Evolutionary conservation across 768 basidiomycete genomes (phyloP), one percentile per base, ranked within the genome.

Genomic region (Wakefieldia striispora): DNA sequence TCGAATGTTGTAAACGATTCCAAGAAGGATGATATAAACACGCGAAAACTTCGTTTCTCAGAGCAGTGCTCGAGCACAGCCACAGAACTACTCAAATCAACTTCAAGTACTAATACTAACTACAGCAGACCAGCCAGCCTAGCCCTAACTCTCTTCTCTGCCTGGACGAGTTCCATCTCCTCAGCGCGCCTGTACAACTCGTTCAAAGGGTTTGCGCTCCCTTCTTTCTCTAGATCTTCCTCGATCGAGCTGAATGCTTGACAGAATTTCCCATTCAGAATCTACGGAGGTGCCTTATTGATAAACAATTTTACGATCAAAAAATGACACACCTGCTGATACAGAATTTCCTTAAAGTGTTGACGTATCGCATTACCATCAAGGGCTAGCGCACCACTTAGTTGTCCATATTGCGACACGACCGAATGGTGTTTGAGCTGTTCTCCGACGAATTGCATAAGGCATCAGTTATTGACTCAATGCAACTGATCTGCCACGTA

Each of bases 331-430:
- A 75, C 81, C 68, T 78, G 81, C 57, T 82, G 78, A 56, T 84
- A 64, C 24, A 84, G 59, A 46, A 83, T 82, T 44, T 83, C 68
- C 58, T 77, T 71, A 62, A 83, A 84, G 61, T 83, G 81, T 35
- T 70, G 67, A 31, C 78, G 73, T 27, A 71, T 64, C 3, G 67
- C 64, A n/a, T 62, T 61, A 16, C 83, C 82, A 42, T 82, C 80
- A 37, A 84, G 72, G 33, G 75, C 66, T 31, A 82, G 68, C 7
- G 82, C 76, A 37, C 81, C 82, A 47, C 70, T 79, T 21, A 84
- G 70, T 51, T 84, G 82, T 7, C 83, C 82, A 50, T 70, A 84
- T 64, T 84, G 83, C 20, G 83, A 84, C 9, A 81, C 79, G 4
- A 68, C 69, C 9, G 82, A 83, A 58, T 83, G 82, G 48, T 77